Percentiles rank a stretch among this genome's conserved stretches.
These are phyloP conservation scores for Myxozyma sirexii DNA, from an alignment of 805 yeast species.

Conservation along the genomic window DNA sequence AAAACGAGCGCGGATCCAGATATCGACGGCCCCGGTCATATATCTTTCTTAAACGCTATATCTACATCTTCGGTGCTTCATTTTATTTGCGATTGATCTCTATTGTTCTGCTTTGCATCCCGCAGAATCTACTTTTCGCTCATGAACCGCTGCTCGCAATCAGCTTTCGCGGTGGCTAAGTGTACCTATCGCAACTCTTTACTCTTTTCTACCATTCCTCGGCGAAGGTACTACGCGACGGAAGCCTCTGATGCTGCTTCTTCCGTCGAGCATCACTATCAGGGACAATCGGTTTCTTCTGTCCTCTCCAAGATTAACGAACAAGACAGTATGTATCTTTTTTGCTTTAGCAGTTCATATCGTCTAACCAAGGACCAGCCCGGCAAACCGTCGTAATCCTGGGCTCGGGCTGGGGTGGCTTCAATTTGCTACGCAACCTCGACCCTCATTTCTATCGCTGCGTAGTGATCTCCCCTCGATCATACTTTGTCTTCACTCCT, in stretches of 20 bases:
- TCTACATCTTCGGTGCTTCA: neutral
- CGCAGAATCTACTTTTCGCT: neutral
- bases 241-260: neutral
- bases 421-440: constrained; percentile 56
- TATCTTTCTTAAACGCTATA: too few relatives aligned
- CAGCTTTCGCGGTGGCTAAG: neutral
- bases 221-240: neutral
- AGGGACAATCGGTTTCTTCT: neutral
- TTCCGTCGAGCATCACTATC: neutral
- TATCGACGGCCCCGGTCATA: too few relatives aligned
- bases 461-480: constrained; percentile 68
- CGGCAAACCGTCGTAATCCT: constrained; percentile 51
- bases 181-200: neutral
- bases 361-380: neutral
- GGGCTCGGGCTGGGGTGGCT: constrained; percentile 76
- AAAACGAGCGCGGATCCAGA: neutral
- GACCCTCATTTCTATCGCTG: constrained; percentile 61
- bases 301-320: constrained; percentile 1
- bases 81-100: too few relatives aligned
- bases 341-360: neutral
- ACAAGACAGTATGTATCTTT: neutral
- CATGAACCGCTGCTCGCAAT: neutral
- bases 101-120: too few relatives aligned
- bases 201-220: neutral
- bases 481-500: constrained; percentile 71